Evolutionary conservation across 1,139 yeast species (phyloP), one percentile per base, ranked within the genome.

Genomic region (Suhomyces kunorum): DNA sequence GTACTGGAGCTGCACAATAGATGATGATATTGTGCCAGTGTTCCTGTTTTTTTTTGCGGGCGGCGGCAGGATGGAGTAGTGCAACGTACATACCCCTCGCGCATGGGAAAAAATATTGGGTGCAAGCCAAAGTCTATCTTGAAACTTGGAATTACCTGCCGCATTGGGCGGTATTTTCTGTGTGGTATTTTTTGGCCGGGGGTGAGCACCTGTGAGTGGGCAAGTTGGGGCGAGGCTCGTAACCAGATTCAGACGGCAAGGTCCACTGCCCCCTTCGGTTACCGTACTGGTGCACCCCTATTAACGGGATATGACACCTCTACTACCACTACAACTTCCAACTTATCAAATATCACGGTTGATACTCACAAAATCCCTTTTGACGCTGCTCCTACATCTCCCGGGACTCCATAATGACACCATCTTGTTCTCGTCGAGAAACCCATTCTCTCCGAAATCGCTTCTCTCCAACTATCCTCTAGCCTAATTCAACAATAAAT

Each of bases 61-160:
- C 8, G 19, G 34, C 24, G 16, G 12, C 20, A 22, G 27, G 14
- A 24, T 19, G 17, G 17, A 25, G 39, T 29, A 29, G 24, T 18
- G 20, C 24, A 24, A 29, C 24, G 8, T 29, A 29, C 32, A 29
- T 29, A 29, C 32, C 32, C 32, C 34, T 19, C 34, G 25, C 30
- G 24, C 24, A 20, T 8, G 23, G 18, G 26, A 13, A 12, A 36
- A 36, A 31, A 36, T 23, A 22, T 15, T 26, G 3, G 23, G 22
- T 28, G 31, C 27, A 17, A 28, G 26, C 22, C 16, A 18, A 26
- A 33, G 28, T 30, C 24, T 20, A 34, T 29, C 38, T 32, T 9
- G 17, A 34, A 30, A 34, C 42, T 31, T 41, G 42, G 38, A 41
- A 41, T 41, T 41, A 32, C 17, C 25, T 22, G 28, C 43, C 40